phyloP scores from a whole-genome alignment of 2,329 filamentous ascomycete species.

The Ophiocordyceps camponoti-saundersi region DNA sequence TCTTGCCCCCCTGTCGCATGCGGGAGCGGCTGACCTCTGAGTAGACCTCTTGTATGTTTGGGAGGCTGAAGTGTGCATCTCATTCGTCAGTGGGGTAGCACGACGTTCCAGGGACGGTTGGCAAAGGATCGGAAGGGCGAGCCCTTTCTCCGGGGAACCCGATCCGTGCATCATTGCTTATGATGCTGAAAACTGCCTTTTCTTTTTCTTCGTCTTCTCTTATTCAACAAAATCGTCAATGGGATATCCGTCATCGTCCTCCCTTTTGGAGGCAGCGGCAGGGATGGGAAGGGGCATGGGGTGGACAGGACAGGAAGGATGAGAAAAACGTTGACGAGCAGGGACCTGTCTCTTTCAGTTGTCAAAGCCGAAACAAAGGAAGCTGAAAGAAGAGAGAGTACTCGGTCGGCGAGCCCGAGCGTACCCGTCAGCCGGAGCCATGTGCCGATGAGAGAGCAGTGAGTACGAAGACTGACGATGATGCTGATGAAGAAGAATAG shows the following conservation, averaged over 20 bases:
- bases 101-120: not conserved
- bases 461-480: too few species aligned
- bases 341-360: not conserved
- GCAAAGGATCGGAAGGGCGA: not conserved
- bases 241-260: not conserved
- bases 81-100: not conserved
- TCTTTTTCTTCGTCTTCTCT: not conserved
- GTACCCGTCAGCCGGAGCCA: not conserved
- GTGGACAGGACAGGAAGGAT: not conserved
- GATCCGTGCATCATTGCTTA: not conserved
- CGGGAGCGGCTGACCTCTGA: not conserved
- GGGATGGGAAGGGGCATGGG: not conserved
- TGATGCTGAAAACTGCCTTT: not conserved
- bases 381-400: not conserved
- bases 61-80: not conserved
- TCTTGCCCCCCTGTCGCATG: not conserved
- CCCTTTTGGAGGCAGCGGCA: not conserved
- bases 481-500: not conserved
- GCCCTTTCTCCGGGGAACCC: not conserved
- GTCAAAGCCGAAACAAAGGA: too few species aligned
- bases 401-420: not conserved
- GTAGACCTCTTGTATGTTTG: not conserved
- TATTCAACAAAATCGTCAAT: not conserved
- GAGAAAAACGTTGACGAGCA: not conserved
- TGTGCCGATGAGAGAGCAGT: not conserved